Conservation (phyloP, 331 rosid species). For the Malus hybrid region DNA sequence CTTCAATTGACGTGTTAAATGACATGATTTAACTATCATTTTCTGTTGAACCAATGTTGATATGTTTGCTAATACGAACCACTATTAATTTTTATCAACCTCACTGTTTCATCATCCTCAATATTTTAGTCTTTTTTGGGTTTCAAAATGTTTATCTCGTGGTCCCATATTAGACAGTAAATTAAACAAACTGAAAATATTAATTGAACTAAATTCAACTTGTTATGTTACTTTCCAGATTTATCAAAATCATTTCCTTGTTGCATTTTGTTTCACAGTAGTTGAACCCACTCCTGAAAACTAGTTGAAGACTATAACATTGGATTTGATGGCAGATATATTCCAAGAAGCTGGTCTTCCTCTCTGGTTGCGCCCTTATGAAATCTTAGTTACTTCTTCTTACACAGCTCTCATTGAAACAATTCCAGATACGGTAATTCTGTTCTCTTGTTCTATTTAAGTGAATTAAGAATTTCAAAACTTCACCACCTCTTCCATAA, state of each 20-base stretch:
- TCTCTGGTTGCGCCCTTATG: constrained; percentile 96
- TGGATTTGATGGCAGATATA: constrained; percentile 69
- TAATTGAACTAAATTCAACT: not conserved
- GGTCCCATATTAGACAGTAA: not conserved
- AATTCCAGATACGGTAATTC: constrained; percentile 86
- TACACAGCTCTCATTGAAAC: constrained; percentile 96
- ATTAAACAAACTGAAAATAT: not conserved
- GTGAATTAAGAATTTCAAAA: constrained; percentile 7
- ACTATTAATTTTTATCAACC: not conserved
- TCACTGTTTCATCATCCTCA: not conserved
- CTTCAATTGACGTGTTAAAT: not conserved
- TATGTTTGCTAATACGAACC: not conserved
- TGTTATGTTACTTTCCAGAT: not conserved
- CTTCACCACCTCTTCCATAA: not conserved
- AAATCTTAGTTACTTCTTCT: constrained; percentile 89
- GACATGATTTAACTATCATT: not conserved
- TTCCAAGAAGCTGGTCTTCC: constrained; percentile 99
- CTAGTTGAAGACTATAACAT: constrained; percentile 21
- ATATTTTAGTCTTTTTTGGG: not conserved
- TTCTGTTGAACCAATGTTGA: not conserved
- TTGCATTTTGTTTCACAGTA: not conserved
- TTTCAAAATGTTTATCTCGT: not conserved
- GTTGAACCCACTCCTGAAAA: constrained; percentile 2
- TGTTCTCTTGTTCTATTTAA: constrained; percentile 7
- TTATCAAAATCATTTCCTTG: not conserved